phyloP scores from a whole-genome alignment of 2,329 filamentous ascomycete genomes.

The Aspergillus brasiliensis region DNA sequence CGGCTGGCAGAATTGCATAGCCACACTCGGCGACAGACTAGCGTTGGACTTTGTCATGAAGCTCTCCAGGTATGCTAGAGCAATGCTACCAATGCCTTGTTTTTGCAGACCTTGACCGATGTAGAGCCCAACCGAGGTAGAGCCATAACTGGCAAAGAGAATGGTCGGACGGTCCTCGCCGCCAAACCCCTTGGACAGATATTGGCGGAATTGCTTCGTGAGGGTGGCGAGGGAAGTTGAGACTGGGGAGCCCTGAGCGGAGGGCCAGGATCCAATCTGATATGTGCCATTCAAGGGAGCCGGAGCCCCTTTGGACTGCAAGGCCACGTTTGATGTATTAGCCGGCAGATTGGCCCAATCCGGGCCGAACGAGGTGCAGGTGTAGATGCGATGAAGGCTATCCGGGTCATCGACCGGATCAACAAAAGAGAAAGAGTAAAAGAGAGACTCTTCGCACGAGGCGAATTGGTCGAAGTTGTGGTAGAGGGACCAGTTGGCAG shows the following conservation, averaged over 20 bases:
- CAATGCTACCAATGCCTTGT: background rate
- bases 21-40: background rate
- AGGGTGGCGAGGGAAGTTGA: background rate
- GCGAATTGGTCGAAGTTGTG: slow-evolving; percentile 3
- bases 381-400: background rate
- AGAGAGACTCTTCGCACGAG: slow-evolving; percentile 2
- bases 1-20: slow-evolving; percentile 4
- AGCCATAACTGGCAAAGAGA: slow-evolving; percentile 3
- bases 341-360: background rate
- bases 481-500: slow-evolving; percentile 2
- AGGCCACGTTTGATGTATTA: background rate
- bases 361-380: background rate
- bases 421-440: background rate
- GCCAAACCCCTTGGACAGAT: background rate
- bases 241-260: background rate
- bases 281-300: background rate
- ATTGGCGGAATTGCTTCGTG: slow-evolving; percentile 4
- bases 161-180: background rate
- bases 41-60: background rate
- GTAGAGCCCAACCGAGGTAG: slow-evolving; percentile 3
- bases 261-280: slow-evolving; percentile 6
- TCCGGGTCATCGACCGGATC: background rate
- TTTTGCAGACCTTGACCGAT: background rate
- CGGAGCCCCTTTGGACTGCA: background rate
- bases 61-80: background rate